Percentiles rank a stretch among this genome's conserved stretches.
These are phyloP conservation scores for Cyberlindnera suaveolens DNA, from an alignment of 805 yeast genomes.

Conservation along the genomic window DNA sequence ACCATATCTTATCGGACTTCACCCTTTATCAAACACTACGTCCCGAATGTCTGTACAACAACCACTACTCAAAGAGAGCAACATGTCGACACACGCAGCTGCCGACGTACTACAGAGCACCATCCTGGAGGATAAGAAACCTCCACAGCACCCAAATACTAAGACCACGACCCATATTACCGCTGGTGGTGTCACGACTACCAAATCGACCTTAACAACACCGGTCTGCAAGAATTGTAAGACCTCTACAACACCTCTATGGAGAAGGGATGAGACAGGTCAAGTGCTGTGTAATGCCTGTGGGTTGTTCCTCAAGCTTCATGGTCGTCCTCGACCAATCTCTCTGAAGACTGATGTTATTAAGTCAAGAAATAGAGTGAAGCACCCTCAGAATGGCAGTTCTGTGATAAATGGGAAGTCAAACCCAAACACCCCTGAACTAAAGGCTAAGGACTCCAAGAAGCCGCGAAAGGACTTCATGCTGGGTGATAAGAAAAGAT, in stretches of 20 bases:
- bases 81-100: too few species aligned
- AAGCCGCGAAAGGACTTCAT: constrained; percentile 4
- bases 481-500: constrained; percentile 2
- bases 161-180: constrained; percentile 50
- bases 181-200: constrained; percentile 56
- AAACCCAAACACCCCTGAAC: constrained; percentile 17
- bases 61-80: too few species aligned
- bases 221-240: constrained; percentile 86
- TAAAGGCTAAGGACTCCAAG: constrained; percentile 16
- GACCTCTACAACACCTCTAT: constrained; percentile 88
- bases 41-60: too few species aligned
- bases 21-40: too few species aligned
- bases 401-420: constrained; percentile 10
- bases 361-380: constrained; percentile 82
- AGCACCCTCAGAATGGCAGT: constrained; percentile 31
- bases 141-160: constrained; percentile 43
- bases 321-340: constrained; percentile 90
- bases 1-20: too few species aligned
- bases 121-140: not conserved
- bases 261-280: constrained; percentile 93
- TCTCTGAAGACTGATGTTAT: constrained; percentile 88
- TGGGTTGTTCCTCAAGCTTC: constrained; percentile 82
- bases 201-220: constrained; percentile 53
- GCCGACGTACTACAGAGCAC: too few species aligned
- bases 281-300: constrained; percentile 92